Evolutionary conservation across 2,329 filamentous ascomycete genomes (phyloP), one percentile per base, ranked within the genome.

Genomic region (Aspergillus piperis): DNA sequence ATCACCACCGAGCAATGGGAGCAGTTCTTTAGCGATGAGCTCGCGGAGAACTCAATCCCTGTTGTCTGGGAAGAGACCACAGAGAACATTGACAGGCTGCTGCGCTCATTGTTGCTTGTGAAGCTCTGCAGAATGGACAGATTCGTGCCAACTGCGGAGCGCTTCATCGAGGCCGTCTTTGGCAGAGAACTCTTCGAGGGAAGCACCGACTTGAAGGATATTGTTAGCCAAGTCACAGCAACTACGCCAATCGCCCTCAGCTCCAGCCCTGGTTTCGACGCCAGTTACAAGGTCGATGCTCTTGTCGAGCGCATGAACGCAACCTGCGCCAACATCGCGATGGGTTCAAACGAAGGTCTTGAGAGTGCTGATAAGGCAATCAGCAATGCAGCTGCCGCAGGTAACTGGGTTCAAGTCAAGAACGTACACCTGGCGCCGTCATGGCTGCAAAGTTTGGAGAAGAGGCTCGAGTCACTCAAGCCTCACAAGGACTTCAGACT

Each of bases 241-340:
- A 91, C 88, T 32, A 88, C 91, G 2, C 95, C 95, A 8, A 90
- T 99, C 67, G 90, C 95, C 3, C 85, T 99, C 38, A 94, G 94
- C 70, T 99, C 95, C 5, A 97, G 90, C 71, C 92, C 94, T 62
- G 95, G 95, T 39, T 99, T 99, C 75, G 95, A 99, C 77, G 96
- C 96, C 57, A 96, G 92, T 74, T 99, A 98, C 87, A 99, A 99
- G 82, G 95, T 99, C 62, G 95, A 99, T 76, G 92, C 89, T 62
- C 83, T 99, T 57, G 96, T 98, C 30, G 91, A 96, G 77, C 86
- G 91, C 66, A 88, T 87, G 75, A 86, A 87, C 61, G 88, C 91
- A 54, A 88, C 86, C 57, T 99, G 95, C 80, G 93, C 92, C 61
- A 97, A 97, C 76, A 97, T 99, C 72, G 96, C 96, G 69, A 99